phyloP scores from a whole-genome alignment of 345 rosid genomes.

The Hypericum androsaemum region DNA sequence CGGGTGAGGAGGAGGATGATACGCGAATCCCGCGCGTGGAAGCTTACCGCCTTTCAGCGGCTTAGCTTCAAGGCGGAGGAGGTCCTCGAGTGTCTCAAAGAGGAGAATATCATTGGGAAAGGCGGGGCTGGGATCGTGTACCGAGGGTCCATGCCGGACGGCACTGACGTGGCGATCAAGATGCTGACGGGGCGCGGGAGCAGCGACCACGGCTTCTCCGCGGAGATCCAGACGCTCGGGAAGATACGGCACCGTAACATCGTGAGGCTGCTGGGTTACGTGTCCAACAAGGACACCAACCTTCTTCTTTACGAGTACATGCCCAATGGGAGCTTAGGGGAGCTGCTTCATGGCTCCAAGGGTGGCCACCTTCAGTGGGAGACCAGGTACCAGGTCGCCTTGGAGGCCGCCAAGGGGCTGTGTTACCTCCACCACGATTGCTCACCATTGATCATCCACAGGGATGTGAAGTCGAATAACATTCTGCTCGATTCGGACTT shows the following conservation, averaged over 20 bases:
- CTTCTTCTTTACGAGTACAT: conserved; percentile 70
- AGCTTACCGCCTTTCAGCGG: conserved; percentile 69
- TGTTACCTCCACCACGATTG: conserved; percentile 95
- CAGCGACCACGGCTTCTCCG: conserved; percentile 76
- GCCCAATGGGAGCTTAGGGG: conserved; percentile 90
- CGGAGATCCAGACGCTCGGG: conserved; percentile 85
- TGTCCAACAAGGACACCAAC: conserved; percentile 82
- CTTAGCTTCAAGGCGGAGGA: conserved; percentile 74
- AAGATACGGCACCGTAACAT: conserved; percentile 78
- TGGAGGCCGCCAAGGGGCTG: conserved; percentile 73
- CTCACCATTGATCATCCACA: conserved; percentile 76
- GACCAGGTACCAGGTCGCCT: conserved; percentile 52
- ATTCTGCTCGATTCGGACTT: conserved; percentile 67
- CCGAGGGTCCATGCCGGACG: conserved; percentile 69
- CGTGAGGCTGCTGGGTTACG: conserved; percentile 64
- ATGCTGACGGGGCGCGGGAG: conserved; percentile 52
- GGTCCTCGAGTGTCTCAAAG: conserved; percentile 67
- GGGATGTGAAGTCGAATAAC: conserved; percentile 88
- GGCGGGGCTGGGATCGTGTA: conserved; percentile 91
- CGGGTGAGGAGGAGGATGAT: conserved; percentile 36
- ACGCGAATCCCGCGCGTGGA: conserved; percentile 52
- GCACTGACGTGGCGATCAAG: conserved; percentile 68
- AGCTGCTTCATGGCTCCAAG: conserved; percentile 70
- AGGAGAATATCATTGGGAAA: conserved; percentile 88
- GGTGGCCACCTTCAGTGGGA: conserved; percentile 89